Percentiles rank a stretch among this genome's conserved stretches.
These are phyloP conservation scores for Penicillium taxi DNA, from an alignment of 495 filamentous ascomycete species.

Conservation along the genomic window DNA sequence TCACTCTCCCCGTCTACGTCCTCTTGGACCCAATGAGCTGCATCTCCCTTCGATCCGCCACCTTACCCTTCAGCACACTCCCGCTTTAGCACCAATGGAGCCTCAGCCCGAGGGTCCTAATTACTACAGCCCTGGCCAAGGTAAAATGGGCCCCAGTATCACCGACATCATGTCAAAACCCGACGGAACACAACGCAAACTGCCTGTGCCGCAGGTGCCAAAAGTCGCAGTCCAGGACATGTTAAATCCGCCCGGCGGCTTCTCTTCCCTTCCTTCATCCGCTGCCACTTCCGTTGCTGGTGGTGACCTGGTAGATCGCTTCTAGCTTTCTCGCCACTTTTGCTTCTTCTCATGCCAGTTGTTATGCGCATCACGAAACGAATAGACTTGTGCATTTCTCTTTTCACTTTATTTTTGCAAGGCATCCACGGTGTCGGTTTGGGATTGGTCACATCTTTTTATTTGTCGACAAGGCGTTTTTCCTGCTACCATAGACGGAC, in stretches of 20 bases:
- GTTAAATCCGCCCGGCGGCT: constrained; percentile 57
- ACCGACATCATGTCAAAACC: constrained; percentile 86
- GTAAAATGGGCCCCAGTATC: constrained; percentile 62
- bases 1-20: constrained; percentile 86
- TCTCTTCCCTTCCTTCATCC: constrained; percentile 48
- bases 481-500: constrained; percentile 32
- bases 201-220: constrained; percentile 85
- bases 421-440: constrained; percentile 29
- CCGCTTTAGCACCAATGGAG: constrained; percentile 88
- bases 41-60: constrained; percentile 85
- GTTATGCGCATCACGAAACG: constrained; percentile 38
- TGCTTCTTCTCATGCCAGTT: constrained; percentile 13
- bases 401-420: constrained; percentile 12
- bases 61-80: constrained; percentile 77
- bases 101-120: constrained; percentile 53
- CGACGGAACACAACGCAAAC: constrained; percentile 80
- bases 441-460: constrained; percentile 18
- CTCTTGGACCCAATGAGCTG: constrained; percentile 59
- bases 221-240: constrained; percentile 87
- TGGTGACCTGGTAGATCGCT: constrained; percentile 34
- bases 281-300: constrained; percentile 42
- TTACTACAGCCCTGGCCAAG: constrained; percentile 48
- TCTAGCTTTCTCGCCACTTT: constrained; percentile 14
- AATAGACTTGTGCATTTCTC: constrained; percentile 43
- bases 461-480: constrained; percentile 28